These are phyloP conservation scores for Sporisorium scitamineum DNA, from an alignment of 1,284 basidiomycete species.

Conservation along the genomic window DNA sequence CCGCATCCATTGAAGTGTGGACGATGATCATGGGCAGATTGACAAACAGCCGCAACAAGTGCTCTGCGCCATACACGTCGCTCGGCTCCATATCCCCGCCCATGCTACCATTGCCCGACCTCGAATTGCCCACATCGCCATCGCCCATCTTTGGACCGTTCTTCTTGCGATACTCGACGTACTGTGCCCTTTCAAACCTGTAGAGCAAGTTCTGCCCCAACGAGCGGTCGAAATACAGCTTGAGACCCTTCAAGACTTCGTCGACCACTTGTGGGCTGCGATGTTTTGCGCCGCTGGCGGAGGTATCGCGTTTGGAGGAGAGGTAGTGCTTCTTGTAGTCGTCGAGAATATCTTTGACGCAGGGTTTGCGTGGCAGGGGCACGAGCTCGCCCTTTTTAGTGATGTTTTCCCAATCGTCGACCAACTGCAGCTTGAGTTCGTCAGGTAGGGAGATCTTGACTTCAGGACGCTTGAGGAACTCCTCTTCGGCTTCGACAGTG, in stretches of 20 bases:
- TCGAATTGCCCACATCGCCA: constrained; percentile 37
- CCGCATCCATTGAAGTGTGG: constrained; percentile 88
- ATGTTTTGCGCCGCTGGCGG: neutral
- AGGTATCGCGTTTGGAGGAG: constrained; percentile 5
- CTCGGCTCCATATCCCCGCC: constrained; percentile 79
- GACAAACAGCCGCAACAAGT: constrained; percentile 86
- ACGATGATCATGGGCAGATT: constrained; percentile 81
- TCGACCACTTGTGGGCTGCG: constrained; percentile 74
- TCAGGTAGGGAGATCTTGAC: constrained; percentile 92
- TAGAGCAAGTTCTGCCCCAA: constrained; percentile 92
- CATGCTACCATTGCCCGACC: constrained; percentile 70
- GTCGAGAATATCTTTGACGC: constrained; percentile 81
- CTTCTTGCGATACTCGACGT: constrained; percentile 82
- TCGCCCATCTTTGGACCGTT: constrained; percentile 73
- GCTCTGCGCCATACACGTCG: constrained; percentile 92
- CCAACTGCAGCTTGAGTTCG: constrained; percentile 85
- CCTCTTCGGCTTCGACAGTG: constrained; percentile 70
- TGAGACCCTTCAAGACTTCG: constrained; percentile 88
- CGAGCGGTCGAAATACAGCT: constrained; percentile 91
- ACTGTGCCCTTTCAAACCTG: constrained; percentile 92
- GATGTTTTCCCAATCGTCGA: constrained; percentile 97
- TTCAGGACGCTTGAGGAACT: constrained; percentile 80
- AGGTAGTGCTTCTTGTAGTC: constrained; percentile 74
- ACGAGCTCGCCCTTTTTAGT: constrained; percentile 93
- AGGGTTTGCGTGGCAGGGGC: constrained; percentile 83